phyloP scores from a whole-genome alignment of 2,329 filamentous ascomycete genomes.

The Aureobasidium vineae region DNA sequence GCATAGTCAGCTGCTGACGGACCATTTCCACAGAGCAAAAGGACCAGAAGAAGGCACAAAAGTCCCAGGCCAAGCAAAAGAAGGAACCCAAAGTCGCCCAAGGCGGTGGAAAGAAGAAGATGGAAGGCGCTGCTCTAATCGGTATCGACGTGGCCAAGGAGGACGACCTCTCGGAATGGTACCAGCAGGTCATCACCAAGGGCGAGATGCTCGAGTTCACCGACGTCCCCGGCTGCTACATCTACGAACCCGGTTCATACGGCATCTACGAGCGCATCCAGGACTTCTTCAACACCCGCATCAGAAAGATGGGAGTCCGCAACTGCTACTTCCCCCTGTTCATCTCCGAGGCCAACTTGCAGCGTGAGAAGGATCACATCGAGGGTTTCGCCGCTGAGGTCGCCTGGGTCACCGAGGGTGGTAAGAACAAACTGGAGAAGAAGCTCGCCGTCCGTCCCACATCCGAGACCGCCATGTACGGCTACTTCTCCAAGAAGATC shows the following conservation, averaged over 20 bases:
- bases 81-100: slow-evolving; percentile 24
- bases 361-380: slow-evolving; percentile 89
- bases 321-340: slow-evolving; percentile 98
- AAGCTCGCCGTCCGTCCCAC: slow-evolving; percentile 68
- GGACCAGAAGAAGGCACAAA: slow-evolving; percentile 36
- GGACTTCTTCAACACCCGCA: slow-evolving; percentile 60
- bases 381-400: slow-evolving; percentile 97
- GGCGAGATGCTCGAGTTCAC: slow-evolving; percentile 98
- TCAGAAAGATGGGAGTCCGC: slow-evolving; percentile 88
- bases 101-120: slow-evolving; percentile 42
- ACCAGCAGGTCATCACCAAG: slow-evolving; percentile 96
- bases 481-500: slow-evolving; percentile 96
- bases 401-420: slow-evolving; percentile 85
- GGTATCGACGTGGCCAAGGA: slow-evolving; percentile 85
- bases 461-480: slow-evolving; percentile 84
- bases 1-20: slow-evolving; percentile 10
- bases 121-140: slow-evolving; percentile 65
- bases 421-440: slow-evolving; percentile 88
- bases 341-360: slow-evolving; percentile 83
- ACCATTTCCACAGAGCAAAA: slow-evolving; percentile 33
- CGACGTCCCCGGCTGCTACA: slow-evolving; percentile 96
- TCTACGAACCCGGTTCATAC: slow-evolving; percentile 71
- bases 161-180: slow-evolving; percentile 90
- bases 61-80: slow-evolving; percentile 33
- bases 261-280: slow-evolving; percentile 68